phyloP scores from a whole-genome alignment of 371 early-diverging fungal species.

The Globomyces sp. region DNA sequence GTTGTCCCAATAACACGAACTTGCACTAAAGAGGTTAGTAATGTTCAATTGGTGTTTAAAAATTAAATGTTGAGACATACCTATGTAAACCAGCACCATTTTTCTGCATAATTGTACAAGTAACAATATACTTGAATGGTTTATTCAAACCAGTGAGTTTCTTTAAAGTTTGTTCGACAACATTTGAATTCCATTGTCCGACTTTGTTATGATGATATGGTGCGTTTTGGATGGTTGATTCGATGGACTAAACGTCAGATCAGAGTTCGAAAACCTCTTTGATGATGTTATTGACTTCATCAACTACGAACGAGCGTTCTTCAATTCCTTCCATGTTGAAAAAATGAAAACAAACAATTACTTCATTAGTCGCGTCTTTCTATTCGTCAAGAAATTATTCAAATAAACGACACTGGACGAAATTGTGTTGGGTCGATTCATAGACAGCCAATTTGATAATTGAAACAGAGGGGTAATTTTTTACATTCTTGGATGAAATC shows the following conservation, averaged over 20 bases:
- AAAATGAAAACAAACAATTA: too few species aligned
- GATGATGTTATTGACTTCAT: constrained; percentile 55
- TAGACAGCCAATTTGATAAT: too few species aligned
- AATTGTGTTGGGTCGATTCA: too few species aligned
- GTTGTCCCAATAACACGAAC: neutral
- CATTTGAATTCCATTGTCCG: constrained; percentile 64
- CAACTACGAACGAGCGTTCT: constrained; percentile 54
- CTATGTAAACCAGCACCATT: constrained; percentile 71
- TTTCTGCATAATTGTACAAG: constrained; percentile 73
- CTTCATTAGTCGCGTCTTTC: too few species aligned
- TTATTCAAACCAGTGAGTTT: constrained; percentile 62
- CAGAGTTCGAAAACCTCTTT: constrained; percentile 41
- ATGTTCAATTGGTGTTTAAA: too few species aligned
- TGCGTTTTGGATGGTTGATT: constrained; percentile 58
- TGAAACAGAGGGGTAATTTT: too few species aligned
- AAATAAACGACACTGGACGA: too few species aligned
- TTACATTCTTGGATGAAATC: too few species aligned
- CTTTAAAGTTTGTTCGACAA: constrained; percentile 65
- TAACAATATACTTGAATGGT: constrained; percentile 73
- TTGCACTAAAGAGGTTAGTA: too few species aligned
- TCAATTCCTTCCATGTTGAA: constrained; percentile 28
- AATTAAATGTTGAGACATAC: constrained; percentile 59
- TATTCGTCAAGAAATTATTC: too few species aligned
- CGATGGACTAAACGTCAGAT: constrained; percentile 49
- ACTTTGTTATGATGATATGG: constrained; percentile 70